Evolutionary conservation across 2,329 filamentous ascomycete genomes (phyloP).

Genomic region (Emydomyces testavorans): DNA sequence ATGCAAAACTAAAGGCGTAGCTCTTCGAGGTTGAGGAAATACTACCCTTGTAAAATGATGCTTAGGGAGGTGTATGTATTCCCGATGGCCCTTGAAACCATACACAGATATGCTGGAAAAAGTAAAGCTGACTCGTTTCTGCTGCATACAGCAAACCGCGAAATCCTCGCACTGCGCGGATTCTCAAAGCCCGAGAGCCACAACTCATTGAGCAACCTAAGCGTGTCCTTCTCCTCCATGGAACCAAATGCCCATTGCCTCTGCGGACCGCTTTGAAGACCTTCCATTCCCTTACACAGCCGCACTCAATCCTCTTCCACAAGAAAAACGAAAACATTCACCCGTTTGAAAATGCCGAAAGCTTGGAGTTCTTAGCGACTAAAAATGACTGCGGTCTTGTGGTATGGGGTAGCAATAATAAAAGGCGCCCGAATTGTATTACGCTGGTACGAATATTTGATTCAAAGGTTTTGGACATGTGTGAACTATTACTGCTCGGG

Average conservation of each 20-base stretch:
- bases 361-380: conserved; percentile 86
- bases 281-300: conserved; percentile 71
- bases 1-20: too few relatives aligned
- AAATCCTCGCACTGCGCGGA: conserved; percentile 85
- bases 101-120: background rate
- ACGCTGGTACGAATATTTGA: conserved; percentile 74
- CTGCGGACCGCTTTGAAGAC: conserved; percentile 76
- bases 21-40: background rate
- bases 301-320: conserved; percentile 77
- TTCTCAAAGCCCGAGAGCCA: conserved; percentile 82
- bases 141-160: conserved; percentile 48
- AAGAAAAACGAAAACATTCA: conserved; percentile 89
- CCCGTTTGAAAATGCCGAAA: conserved; percentile 81
- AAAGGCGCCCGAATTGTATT: conserved; percentile 89
- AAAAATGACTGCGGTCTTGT: conserved; percentile 90
- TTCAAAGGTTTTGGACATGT: conserved; percentile 85
- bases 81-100: background rate
- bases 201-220: conserved; percentile 85
- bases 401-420: conserved; percentile 72
- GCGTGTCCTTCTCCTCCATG: conserved; percentile 77
- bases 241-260: conserved; percentile 71
- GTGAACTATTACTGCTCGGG: conserved; percentile 74
- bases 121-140: background rate
- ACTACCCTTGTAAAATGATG: conserved; percentile 8
- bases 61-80: conserved; percentile 15